These are phyloP conservation scores for Knufia petricola DNA, from an alignment of 2,329 filamentous ascomycete species.

Conservation along the genomic window DNA sequence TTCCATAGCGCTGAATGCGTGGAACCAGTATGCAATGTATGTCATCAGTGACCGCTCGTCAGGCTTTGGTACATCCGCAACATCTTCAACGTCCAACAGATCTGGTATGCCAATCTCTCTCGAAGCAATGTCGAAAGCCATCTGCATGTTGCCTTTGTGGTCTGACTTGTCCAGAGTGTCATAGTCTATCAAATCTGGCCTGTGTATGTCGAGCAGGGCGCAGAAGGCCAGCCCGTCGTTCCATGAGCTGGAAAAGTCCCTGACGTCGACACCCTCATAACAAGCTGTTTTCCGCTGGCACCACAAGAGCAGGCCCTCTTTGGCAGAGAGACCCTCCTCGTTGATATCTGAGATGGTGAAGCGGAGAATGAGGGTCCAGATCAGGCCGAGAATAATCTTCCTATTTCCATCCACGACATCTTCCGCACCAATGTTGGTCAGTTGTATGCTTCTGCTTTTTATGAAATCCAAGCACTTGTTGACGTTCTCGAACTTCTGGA, in stretches of 20 bases:
- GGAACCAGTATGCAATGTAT: slow-evolving; percentile 99
- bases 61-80: slow-evolving; percentile 90
- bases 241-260: slow-evolving; percentile 93
- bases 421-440: slow-evolving; percentile 97
- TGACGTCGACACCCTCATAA: slow-evolving; percentile 92
- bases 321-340: slow-evolving; percentile 92
- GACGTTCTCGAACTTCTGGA: slow-evolving; percentile 96
- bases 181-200: slow-evolving; percentile 94
- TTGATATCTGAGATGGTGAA: slow-evolving; percentile 99
- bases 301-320: slow-evolving; percentile 90
- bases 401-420: slow-evolving; percentile 96
- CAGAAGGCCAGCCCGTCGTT: slow-evolving; percentile 96
- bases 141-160: slow-evolving; percentile 92
- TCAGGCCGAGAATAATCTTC: slow-evolving; percentile 93
- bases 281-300: slow-evolving; percentile 98
- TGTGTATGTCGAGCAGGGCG: slow-evolving; percentile 89
- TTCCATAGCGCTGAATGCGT: slow-evolving; percentile 98
- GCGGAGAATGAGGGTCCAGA: slow-evolving; percentile 95
- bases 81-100: slow-evolving; percentile 92
- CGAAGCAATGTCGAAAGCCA: slow-evolving; percentile 91
- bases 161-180: slow-evolving; percentile 89
- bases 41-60: slow-evolving; percentile 98
- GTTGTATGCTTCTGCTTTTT: slow-evolving; percentile 79
- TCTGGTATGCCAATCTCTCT: slow-evolving; percentile 96
- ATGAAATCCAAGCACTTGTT: slow-evolving; percentile 93